Conservation (phyloP, 2,329 filamentous ascomycete genomes). For the Verticillium alfalfae region DNA sequence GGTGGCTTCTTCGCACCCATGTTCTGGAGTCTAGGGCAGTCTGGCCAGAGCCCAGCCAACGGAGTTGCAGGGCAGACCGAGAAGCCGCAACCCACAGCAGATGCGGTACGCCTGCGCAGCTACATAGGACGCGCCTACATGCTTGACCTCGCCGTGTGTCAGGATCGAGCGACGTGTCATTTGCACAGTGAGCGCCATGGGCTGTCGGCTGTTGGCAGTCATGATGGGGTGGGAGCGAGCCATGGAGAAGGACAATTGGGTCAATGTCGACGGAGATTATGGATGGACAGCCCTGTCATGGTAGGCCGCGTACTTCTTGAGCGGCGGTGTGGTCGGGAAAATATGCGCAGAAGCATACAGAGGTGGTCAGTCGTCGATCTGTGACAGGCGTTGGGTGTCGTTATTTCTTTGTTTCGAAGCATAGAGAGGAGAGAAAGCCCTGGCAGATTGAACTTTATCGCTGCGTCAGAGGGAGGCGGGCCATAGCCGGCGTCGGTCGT, state of each 20-base stretch:
- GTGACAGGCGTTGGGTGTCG: neutral
- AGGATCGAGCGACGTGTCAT: conserved; percentile 63
- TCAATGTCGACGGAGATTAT: conserved; percentile 71
- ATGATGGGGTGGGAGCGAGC: conserved; percentile 81
- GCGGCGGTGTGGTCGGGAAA: neutral
- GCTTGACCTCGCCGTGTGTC: conserved; percentile 74
- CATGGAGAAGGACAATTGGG: conserved; percentile 57
- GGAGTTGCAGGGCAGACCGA: conserved; percentile 25
- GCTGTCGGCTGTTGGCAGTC: conserved; percentile 71
- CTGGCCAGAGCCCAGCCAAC: conserved; percentile 29
- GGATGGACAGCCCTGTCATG: conserved; percentile 50
- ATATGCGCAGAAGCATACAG: neutral
- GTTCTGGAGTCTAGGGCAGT: conserved; percentile 72
- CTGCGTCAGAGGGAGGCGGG: neutral
- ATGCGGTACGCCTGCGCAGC: conserved; percentile 63
- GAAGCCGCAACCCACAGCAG: conserved; percentile 31
- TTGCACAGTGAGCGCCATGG: conserved; percentile 68
- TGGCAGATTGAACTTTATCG: neutral
- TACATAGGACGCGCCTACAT: conserved; percentile 76
- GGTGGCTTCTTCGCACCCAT: conserved; percentile 79
- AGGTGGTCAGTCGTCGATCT: neutral
- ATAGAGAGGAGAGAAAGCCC: neutral
- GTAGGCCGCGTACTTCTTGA: conserved; percentile 10
- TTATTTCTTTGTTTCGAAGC: neutral
- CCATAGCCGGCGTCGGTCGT: neutral